A percentile compares a stretch with the other conserved stretches of the same genome.
Evolutionary conservation across 1,139 yeast species (phyloP).

Genomic region (Meyerozyma sp.): DNA sequence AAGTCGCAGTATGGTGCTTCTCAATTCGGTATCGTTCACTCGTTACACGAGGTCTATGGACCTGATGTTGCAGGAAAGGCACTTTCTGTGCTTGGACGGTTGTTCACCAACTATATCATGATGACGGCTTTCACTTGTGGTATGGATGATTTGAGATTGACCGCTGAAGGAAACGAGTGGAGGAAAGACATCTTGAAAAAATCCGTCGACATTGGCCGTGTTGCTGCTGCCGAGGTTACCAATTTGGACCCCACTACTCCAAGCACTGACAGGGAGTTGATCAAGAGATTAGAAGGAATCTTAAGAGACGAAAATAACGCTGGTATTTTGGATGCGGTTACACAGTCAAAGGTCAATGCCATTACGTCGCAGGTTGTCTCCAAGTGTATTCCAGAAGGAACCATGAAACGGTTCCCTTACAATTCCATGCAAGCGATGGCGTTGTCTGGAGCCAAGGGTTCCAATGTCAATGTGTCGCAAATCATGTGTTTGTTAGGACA

Average conservation of each 20-base stretch:
- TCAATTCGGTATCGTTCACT: constrained; percentile 93
- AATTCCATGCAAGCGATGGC: constrained; percentile 99
- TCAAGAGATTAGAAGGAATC: constrained; percentile 88
- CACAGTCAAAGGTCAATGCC: constrained; percentile 88
- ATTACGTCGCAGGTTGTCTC: constrained; percentile 91
- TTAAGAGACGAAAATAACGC: constrained; percentile 88
- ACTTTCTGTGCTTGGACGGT: constrained; percentile 83
- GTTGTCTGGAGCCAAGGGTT: constrained; percentile 97
- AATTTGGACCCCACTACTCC: constrained; percentile 61
- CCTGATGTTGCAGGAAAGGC: constrained; percentile 86
- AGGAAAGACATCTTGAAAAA: constrained; percentile 75
- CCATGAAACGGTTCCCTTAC: constrained; percentile 91
- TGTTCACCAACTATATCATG: constrained; percentile 91
- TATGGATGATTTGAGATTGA: constrained; percentile 96
- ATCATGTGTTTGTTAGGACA: constrained; percentile 99
- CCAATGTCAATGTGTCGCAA: constrained; percentile 96
- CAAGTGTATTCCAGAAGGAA: constrained; percentile 93
- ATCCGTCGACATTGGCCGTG: constrained; percentile 78
- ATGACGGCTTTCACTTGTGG: constrained; percentile 97
- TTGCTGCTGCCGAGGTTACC: constrained; percentile 92
- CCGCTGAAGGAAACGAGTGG: constrained; percentile 87
- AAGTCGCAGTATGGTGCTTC: constrained; percentile 99
- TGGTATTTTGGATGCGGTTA: constrained; percentile 92
- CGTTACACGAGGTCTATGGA: constrained; percentile 94
- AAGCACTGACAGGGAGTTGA: constrained; percentile 67